phyloP scores from a whole-genome alignment of 208 protist genomes.

The Crithidia thermophila region DNA sequence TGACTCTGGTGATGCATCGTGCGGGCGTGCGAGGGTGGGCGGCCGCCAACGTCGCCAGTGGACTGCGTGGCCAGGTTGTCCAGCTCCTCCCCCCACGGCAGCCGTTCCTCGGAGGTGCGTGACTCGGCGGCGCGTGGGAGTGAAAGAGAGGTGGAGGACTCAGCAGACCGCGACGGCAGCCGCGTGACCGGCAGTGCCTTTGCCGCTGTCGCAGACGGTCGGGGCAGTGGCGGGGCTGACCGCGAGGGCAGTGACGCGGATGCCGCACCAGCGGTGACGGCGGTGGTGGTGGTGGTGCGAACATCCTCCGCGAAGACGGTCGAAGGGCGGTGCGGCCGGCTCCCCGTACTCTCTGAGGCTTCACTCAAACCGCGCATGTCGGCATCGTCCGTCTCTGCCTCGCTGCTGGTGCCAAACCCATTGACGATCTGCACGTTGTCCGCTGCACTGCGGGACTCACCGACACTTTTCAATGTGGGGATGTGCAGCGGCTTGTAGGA shows the following conservation, averaged over 20 bases:
- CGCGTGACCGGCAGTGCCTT: background rate
- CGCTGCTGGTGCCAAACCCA: slow-evolving; percentile 3
- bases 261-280: background rate
- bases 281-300: background rate
- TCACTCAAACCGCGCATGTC: slow-evolving; percentile 7
- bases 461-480: background rate
- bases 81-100: background rate
- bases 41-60: background rate
- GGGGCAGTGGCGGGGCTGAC: background rate
- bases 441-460: background rate
- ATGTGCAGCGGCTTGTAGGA: slow-evolving; percentile 1
- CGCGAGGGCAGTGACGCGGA: background rate
- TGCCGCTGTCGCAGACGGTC: background rate
- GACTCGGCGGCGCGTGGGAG: slow-evolving; percentile 2
- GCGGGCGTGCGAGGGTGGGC: slow-evolving; percentile 23
- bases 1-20: slow-evolving; percentile 5
- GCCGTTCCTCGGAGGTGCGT: background rate
- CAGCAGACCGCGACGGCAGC: slow-evolving; percentile 20
- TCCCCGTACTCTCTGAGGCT: background rate
- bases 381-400: background rate
- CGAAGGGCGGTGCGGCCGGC: background rate
- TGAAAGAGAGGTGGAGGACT: background rate
- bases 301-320: background rate
- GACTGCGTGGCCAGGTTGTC: background rate
- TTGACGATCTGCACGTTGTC: too few species aligned